These are phyloP conservation scores for Endoconidiophora polonica DNA, from an alignment of 2,329 filamentous ascomycete genomes.

Conservation along the genomic window DNA sequence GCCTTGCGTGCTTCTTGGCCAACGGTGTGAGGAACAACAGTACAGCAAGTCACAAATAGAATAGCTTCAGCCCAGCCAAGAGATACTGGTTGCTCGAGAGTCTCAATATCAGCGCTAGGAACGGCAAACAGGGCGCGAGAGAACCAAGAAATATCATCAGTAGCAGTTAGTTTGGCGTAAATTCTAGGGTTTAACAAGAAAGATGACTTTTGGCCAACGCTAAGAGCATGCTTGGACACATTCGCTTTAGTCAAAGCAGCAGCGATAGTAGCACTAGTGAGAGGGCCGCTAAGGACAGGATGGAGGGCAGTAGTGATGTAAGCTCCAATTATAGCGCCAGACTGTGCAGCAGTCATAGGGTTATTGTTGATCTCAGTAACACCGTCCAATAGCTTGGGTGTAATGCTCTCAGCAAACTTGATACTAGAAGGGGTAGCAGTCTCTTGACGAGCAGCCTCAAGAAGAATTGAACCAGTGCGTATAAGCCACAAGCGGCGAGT, in stretches of 20 bases:
- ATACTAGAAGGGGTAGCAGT: constrained; percentile 16
- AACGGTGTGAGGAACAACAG: constrained; percentile 40
- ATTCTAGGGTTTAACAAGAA: constrained; percentile 73
- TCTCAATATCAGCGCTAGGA: constrained; percentile 35
- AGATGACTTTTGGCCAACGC: constrained; percentile 63
- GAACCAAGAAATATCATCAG: constrained; percentile 68
- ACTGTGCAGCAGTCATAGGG: constrained; percentile 63
- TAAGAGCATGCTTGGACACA: constrained; percentile 48
- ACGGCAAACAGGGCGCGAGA: constrained; percentile 50
- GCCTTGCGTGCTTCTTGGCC: constrained; percentile 45
- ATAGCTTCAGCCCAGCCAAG: constrained; percentile 70
- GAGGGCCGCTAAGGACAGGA: constrained; percentile 34
- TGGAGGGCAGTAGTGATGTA: constrained; percentile 56
- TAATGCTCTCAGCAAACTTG: constrained; percentile 33
- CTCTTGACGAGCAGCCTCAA: constrained; percentile 25
- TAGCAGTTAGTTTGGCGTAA: constrained; percentile 59
- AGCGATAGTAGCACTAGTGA: constrained; percentile 34
- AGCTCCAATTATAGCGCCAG: constrained; percentile 61
- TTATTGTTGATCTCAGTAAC: constrained; percentile 69
- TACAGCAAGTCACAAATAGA: constrained; percentile 58
- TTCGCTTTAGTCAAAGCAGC: constrained; percentile 38
- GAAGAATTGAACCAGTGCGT: constrained; percentile 51
- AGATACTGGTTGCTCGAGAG: constrained; percentile 31
- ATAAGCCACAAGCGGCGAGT: constrained; percentile 69
- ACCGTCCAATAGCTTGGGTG: constrained; percentile 43